Conservation (phyloP, 2,329 filamentous ascomycete species). For the Verticillium nubilum region DNA sequence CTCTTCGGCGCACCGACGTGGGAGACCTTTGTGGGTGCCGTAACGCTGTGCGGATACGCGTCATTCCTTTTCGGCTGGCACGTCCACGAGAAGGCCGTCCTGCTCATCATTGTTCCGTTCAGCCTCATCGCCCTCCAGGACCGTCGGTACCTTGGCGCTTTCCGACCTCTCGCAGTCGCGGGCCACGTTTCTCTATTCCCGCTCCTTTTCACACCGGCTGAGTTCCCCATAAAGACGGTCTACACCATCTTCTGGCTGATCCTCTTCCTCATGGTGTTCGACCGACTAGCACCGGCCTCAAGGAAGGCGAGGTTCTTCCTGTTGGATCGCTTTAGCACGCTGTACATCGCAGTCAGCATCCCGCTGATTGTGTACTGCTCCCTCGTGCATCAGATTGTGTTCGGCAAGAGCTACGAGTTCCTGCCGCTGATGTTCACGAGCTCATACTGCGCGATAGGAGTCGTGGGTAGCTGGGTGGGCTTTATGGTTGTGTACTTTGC, state of each 20-base stretch:
- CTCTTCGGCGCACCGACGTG: constrained; percentile 77
- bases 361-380: constrained; percentile 88
- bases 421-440: constrained; percentile 96
- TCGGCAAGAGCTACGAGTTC: constrained; percentile 81
- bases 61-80: constrained; percentile 99
- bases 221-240: constrained; percentile 89
- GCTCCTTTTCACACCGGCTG: constrained; percentile 82
- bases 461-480: constrained; percentile 90
- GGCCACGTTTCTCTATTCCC: constrained; percentile 96
- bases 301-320: constrained; percentile 77
- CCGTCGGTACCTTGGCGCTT: constrained; percentile 83
- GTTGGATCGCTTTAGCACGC: constrained; percentile 80
- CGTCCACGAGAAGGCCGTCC: constrained; percentile 94
- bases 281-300: constrained; percentile 79
- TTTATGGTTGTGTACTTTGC: constrained; percentile 89
- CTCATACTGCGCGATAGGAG: constrained; percentile 89
- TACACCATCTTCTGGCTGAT: constrained; percentile 93
- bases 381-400: constrained; percentile 74
- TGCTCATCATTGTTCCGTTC: constrained; percentile 92
- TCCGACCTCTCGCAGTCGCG: constrained; percentile 84
- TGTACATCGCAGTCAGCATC: constrained; percentile 87
- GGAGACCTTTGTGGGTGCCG: constrained; percentile 82
- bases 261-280: constrained; percentile 79
- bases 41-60: constrained; percentile 90
- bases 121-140: constrained; percentile 87